A percentile compares a stretch with the other conserved stretches of the same genome.
These are phyloP conservation scores for Microcyclospora tardicrescens DNA, from an alignment of 2,329 filamentous ascomycete genomes.

Conservation along the genomic window DNA sequence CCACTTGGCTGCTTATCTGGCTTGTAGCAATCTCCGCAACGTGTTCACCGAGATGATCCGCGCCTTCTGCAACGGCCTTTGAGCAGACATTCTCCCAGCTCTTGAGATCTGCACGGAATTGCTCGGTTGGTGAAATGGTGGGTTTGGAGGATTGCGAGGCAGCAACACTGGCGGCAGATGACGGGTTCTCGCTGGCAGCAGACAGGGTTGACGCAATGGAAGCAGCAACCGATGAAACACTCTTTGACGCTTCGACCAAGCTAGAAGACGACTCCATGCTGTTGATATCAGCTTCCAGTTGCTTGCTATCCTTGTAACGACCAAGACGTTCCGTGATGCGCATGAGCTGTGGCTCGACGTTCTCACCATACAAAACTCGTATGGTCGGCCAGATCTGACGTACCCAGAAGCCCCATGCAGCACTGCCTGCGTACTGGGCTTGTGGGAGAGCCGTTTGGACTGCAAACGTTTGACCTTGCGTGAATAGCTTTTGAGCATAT, in stretches of 20 bases:
- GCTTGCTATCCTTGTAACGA: slow-evolving; percentile 54
- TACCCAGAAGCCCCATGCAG: slow-evolving; percentile 57
- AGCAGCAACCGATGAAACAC: slow-evolving; percentile 13
- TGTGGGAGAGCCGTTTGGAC: slow-evolving; percentile 60
- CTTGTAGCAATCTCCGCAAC: slow-evolving; percentile 60
- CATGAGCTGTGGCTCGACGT: slow-evolving; percentile 87
- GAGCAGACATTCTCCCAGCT: slow-evolving; percentile 84
- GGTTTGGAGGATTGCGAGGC: slow-evolving; percentile 32
- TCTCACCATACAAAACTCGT: slow-evolving; percentile 69
- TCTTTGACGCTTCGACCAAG: slow-evolving; percentile 15
- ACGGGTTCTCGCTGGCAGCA: slow-evolving; percentile 14
- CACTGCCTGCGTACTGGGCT: slow-evolving; percentile 56
- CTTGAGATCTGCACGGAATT: slow-evolving; percentile 63
- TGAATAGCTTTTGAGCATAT: slow-evolving; percentile 58
- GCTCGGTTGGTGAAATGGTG: slow-evolving; percentile 36
- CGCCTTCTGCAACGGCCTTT: slow-evolving; percentile 70
- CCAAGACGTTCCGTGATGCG: slow-evolving; percentile 85
- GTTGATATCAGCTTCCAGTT: slow-evolving; percentile 45
- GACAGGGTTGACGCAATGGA: slow-evolving; percentile 15
- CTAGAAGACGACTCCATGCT: slow-evolving; percentile 33
- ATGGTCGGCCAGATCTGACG: slow-evolving; percentile 70
- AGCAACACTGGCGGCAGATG: slow-evolving; percentile 12
- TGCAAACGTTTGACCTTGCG: slow-evolving; percentile 52
- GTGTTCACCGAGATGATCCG: slow-evolving; percentile 51
- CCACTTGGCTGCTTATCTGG: slow-evolving; percentile 54